Conservation (phyloP, 345 rosid species). For the Eucalyptus erythrocorys region DNA sequence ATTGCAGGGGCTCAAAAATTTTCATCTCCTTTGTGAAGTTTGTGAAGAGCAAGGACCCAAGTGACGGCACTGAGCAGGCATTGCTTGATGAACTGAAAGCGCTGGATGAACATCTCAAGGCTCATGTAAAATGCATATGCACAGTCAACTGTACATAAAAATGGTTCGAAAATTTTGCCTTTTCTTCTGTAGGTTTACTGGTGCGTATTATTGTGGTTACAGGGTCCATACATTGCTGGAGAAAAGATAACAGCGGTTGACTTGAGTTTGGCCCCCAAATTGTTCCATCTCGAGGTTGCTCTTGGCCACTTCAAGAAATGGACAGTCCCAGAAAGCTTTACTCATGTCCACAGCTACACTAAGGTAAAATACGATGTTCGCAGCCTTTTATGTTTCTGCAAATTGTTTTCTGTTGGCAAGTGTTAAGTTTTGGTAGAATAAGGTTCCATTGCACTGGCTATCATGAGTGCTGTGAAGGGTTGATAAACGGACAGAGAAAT, state of each 20-base stretch:
- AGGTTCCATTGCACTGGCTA: background rate
- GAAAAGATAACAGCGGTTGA: conserved; percentile 66
- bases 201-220: background rate
- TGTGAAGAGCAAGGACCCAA: conserved; percentile 80
- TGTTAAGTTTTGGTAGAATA: background rate
- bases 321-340: conserved; percentile 58
- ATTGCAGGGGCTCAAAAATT: conserved; percentile 58
- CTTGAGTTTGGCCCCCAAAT: conserved; percentile 81
- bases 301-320: conserved; percentile 86
- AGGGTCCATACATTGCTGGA: conserved; percentile 81
- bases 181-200: background rate
- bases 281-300: conserved; percentile 76
- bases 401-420: background rate
- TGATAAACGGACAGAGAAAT: background rate
- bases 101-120: conserved; percentile 73
- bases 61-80: conserved; percentile 65
- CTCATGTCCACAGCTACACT: conserved; percentile 48
- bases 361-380: conserved; percentile 15
- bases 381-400: background rate
- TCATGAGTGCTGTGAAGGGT: background rate
- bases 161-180: background rate
- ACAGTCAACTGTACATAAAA: background rate
- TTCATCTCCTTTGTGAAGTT: conserved; percentile 49
- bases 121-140: conserved; percentile 16
- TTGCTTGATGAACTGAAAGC: conserved; percentile 71